These are phyloP conservation scores for Achlya hypogyna DNA, from an alignment of 352 stramenopile genomes.

Conservation along the genomic window DNA sequence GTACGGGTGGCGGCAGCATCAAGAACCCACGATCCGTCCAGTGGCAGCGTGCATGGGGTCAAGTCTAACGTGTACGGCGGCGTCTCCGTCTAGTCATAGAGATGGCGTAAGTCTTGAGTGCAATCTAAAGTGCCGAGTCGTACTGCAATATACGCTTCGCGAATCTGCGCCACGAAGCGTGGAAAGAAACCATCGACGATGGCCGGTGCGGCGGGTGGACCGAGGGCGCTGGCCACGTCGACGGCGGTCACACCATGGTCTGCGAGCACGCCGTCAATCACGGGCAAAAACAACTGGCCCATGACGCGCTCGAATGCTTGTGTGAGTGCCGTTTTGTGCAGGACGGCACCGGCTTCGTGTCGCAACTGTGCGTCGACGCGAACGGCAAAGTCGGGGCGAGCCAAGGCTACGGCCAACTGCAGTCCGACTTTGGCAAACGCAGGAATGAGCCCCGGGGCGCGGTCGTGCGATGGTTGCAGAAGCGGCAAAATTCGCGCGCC, in stretches of 20 bases:
- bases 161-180: slow-evolving; percentile 14
- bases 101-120: neutral
- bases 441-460: neutral
- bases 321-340: neutral
- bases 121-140: neutral
- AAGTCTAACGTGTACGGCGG: neutral
- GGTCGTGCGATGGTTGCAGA: neutral
- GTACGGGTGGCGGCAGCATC: too few species aligned
- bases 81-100: neutral
- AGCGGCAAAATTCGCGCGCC: neutral
- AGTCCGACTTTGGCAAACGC: neutral
- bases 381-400: neutral
- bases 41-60: neutral
- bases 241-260: neutral
- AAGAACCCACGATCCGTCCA: neutral
- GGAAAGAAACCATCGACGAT: slow-evolving; percentile 2
- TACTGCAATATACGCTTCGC: slow-evolving; percentile 16
- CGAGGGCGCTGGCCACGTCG: neutral
- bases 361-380: neutral
- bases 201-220: neutral
- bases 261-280: neutral
- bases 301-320: neutral
- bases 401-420: neutral
- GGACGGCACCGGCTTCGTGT: neutral
- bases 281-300: neutral